Base-by-base conservation (phyloP, 2,329 filamentous ascomycete species). In the Fusarium graminum region DNA sequence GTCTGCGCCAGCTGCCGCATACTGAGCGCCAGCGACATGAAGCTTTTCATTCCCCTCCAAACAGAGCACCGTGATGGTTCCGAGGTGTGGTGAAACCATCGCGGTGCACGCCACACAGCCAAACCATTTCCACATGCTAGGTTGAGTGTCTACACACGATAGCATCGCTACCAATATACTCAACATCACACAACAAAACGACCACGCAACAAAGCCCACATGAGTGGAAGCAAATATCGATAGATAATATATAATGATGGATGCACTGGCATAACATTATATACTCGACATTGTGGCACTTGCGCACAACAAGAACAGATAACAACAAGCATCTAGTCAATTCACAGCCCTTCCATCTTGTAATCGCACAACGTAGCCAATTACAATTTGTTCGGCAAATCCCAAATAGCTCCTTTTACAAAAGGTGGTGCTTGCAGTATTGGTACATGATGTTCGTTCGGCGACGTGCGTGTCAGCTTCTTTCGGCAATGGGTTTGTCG, bases 71-170 rank as follows among this genome's bases (percentile, higher is more conserved):
- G 17, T 32, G 61, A 59, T 50, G 19, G 46, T 69, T 51, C 6
- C 11, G 6, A 25, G 40, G 61, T 70, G 67, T 65, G 67, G 58
- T 43, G 55, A 55, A 40, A 52, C 45, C 43, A 47, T 52, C 47
- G 25, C 11, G 7, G 42, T 49, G n/a, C 8, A 17, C 30, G 16
- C 16, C 22, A 16, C 41, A 11, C 36, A 42, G n/a, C 26, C 25
- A 45, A 47, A 22, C 46, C 19, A 47, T 38, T 34, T 51, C 36
- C 41, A 22, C 25, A n/a, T 22, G 28, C 30, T 10, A 10, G 13
- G 22, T 46, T 64, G 53, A 62, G 17, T 52, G 19, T 41, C 47
- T 49, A 36, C 49, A 65, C 14, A 39, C 13, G 52, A 54, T 39
- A 9, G 29, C 39, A 28, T 22, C 53, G 55, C 25, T 34, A 46